Conservation (phyloP, 257 asterid species). For the Solanum tacnaense region DNA sequence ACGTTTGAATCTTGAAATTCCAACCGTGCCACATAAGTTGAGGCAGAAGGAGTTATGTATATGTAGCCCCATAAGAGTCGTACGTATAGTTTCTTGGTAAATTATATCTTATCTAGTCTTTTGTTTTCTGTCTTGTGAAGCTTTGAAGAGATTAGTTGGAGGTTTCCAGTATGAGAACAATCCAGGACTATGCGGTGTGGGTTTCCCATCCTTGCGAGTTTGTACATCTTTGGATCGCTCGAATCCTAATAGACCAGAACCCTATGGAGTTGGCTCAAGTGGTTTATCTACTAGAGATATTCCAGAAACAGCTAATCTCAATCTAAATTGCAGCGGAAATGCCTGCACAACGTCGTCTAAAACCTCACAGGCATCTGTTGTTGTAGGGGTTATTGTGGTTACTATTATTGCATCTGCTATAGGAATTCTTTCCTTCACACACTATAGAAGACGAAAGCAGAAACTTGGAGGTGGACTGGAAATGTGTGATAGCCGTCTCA, state of each 20-base stretch:
- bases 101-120: neutral
- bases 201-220: conserved; percentile 42
- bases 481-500: conserved; percentile 21
- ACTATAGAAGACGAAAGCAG: conserved; percentile 51
- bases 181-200: conserved; percentile 69
- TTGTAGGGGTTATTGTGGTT: conserved; percentile 41
- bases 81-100: neutral
- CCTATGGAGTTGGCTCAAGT: conserved; percentile 41
- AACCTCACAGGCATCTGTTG: conserved; percentile 51
- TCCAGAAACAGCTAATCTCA: conserved; percentile 78
- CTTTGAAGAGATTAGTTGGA: conserved; percentile 60
- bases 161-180: conserved; percentile 72
- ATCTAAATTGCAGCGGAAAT: conserved; percentile 46
- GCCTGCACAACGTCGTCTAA: conserved; percentile 43
- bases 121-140: conserved; percentile 34
- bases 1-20: neutral
- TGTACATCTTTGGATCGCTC: conserved; percentile 36
- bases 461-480: conserved; percentile 33
- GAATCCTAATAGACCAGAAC: conserved; percentile 40
- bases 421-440: conserved; percentile 28
- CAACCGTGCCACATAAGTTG: neutral
- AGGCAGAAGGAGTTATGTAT: neutral
- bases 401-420: conserved; percentile 30
- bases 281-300: conserved; percentile 46
- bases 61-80: neutral